A percentile compares a stretch with the other conserved stretches of the same genome.
phyloP scores from a whole-genome alignment of 805 yeast species.

The Lipomyces yamanashiensis region DNA sequence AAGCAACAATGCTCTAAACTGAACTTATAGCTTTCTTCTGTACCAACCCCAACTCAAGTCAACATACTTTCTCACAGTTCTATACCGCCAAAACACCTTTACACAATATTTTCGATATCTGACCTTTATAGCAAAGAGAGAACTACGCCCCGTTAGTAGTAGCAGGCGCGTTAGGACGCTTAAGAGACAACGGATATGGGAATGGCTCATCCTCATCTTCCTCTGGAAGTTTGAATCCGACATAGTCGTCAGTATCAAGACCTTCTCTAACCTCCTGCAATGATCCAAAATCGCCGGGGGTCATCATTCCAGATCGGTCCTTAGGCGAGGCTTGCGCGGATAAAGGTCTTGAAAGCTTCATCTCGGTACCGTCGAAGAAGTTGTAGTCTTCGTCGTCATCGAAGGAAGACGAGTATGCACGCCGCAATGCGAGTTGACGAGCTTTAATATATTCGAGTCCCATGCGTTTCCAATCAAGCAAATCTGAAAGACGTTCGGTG shows the following conservation, averaged over 20 bases:
- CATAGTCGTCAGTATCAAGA: constrained; percentile 73
- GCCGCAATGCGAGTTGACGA: constrained; percentile 83
- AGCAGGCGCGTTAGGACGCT: constrained; percentile 17
- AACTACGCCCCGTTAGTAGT: not conserved
- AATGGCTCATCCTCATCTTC: constrained; percentile 45
- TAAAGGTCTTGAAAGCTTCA: constrained; percentile 83
- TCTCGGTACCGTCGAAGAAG: constrained; percentile 38
- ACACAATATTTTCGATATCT: too few relatives aligned
- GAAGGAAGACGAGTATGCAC: constrained; percentile 91
- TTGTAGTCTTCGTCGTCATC: constrained; percentile 44
- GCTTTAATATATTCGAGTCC: constrained; percentile 96
- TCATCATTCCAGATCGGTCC: constrained; percentile 75
- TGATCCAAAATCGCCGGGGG: constrained; percentile 98
- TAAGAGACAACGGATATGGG: constrained; percentile 39
- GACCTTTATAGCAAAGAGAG: too few relatives aligned
- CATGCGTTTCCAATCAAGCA: constrained; percentile 97
- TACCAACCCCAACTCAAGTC: too few relatives aligned
- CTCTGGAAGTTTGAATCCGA: constrained; percentile 50
- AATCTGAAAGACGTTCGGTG: constrained; percentile 89
- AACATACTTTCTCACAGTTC: too few relatives aligned
- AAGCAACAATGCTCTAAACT: not conserved
- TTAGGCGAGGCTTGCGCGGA: constrained; percentile 98
- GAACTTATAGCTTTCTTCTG: not conserved
- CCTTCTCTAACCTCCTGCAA: constrained; percentile 84
- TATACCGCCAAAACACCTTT: not conserved